Base-by-base conservation (phyloP, 163 green algal genomes). In the Picocystis sp. region DNA sequence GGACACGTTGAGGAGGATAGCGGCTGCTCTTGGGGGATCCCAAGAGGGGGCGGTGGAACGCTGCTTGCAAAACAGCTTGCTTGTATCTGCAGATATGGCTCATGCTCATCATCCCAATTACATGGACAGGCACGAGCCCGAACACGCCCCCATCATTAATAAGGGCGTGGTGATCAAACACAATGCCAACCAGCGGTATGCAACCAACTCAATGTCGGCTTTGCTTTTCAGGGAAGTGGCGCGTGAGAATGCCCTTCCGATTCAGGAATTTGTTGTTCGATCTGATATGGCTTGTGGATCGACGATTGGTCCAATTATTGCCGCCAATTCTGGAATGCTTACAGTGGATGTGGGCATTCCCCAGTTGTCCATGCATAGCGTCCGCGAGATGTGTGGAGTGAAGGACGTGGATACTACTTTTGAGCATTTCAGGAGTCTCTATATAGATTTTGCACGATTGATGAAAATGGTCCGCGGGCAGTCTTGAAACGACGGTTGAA, bases 171-270 rank as follows among this genome's bases (percentile, higher is more conserved):
- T 97, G 35, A 66, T 95, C 24, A 95, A 97, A 70, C 80, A 93
- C 75, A 95, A 95, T 69, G 67, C 70, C 41, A 93, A 95, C 75
- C 87, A 95, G 76, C 80, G 84, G 53, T 97, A 95, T 63, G 84
- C 86, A 3, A 95, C 88, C 45, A 92, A 87, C 61, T 63, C 78
- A 11, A 70, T 94, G 42, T 91, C 77, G 1, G 79, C 83, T 11
- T 73, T 71, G 1, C 65, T 97, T 2, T 97, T 97, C 75, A 52
- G 61, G 6, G 67, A 79, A 53, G 57, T 69, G 23, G 19, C 33
- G 22, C 6, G 17, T 29, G 1, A 43, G 47, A n/a, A 52, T 78
- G 8, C 69, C 65, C 8, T 59, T 52, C 14, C 69, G 68, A 67
- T 61, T 10, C 77, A 92, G 59, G 79, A 93, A 56, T 97, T 97